Percentiles rank a stretch among this genome's conserved stretches.
These are phyloP conservation scores for Capsella rubella DNA, from an alignment of 441 rosid genomes.

Conservation along the genomic window DNA sequence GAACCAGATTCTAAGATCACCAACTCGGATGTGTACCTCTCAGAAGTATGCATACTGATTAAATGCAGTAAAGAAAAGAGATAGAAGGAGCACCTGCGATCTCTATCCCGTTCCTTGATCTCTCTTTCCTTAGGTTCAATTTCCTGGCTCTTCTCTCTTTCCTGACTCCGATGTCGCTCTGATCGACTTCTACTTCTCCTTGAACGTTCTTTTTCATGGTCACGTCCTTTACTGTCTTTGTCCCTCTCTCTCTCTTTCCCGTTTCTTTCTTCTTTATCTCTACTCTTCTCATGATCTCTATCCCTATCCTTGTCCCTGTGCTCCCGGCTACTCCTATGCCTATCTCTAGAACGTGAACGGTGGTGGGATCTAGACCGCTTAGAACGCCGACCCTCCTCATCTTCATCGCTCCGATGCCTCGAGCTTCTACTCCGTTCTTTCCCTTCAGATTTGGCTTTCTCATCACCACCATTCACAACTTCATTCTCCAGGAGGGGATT, in stretches of 20 bases:
- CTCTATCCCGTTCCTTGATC: slow-evolving; percentile 72
- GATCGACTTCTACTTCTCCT: slow-evolving; percentile 70
- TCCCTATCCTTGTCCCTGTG: slow-evolving; percentile 59
- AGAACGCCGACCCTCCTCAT: slow-evolving; percentile 51
- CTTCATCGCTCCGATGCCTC: slow-evolving; percentile 57
- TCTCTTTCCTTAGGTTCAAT: slow-evolving; percentile 66
- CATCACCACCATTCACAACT: slow-evolving; percentile 62
- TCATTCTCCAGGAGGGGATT: slow-evolving; percentile 66
- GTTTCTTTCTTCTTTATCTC: slow-evolving; percentile 58
- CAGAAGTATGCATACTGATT: slow-evolving; percentile 13
- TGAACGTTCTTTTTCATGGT: slow-evolving; percentile 56
- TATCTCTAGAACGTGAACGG: slow-evolving; percentile 67
- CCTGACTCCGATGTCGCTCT: slow-evolving; percentile 63
- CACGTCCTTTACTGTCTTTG: slow-evolving; percentile 55
- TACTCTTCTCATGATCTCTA: slow-evolving; percentile 49
- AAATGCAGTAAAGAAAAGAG: slow-evolving; percentile 28
- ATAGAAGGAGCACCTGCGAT: slow-evolving; percentile 67
- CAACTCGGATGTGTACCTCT: slow-evolving; percentile 22
- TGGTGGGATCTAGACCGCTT: slow-evolving; percentile 63
- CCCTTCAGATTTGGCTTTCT: slow-evolving; percentile 54
- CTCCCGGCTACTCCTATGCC: slow-evolving; percentile 60
- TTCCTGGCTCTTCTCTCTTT: slow-evolving; percentile 59
- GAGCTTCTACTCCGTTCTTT: slow-evolving; percentile 64
- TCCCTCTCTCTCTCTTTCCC: slow-evolving; percentile 60
- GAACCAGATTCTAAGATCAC: not conserved